phyloP scores from a whole-genome alignment of 1,139 yeast genomes.

The Kodamaea suecica region DNA sequence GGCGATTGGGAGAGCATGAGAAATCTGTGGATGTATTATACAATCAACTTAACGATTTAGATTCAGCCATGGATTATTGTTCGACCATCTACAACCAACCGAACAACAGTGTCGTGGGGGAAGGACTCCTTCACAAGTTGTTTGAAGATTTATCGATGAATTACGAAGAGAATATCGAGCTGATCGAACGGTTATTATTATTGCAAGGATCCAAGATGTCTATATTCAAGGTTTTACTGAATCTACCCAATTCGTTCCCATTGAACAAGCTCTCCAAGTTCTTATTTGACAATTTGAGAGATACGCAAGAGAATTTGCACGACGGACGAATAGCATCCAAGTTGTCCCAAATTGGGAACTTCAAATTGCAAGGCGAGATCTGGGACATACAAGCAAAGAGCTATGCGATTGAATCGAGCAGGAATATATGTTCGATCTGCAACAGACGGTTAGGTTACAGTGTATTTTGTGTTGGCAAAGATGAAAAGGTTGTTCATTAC shows the following conservation, averaged over 20 bases:
- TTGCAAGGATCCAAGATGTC: conserved; percentile 56
- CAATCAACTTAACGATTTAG: conserved; percentile 55
- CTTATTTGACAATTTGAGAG: conserved; percentile 46
- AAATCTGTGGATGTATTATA: conserved; percentile 64
- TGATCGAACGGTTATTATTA: conserved; percentile 43
- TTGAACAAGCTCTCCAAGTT: conserved; percentile 43
- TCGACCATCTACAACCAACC: conserved; percentile 43
- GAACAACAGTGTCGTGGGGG: conserved; percentile 38
- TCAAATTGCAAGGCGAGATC: conserved; percentile 34
- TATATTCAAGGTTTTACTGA: conserved; percentile 45
- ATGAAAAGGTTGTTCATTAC: conserved; percentile 62
- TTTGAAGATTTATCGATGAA: conserved; percentile 38
- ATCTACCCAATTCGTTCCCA: conserved; percentile 51
- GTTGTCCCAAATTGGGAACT: conserved; percentile 36
- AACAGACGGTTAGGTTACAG: conserved; percentile 59
- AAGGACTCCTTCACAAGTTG: conserved; percentile 33
- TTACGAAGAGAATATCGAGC: conserved; percentile 28
- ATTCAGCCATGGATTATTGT: conserved; percentile 61
- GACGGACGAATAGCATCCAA: conserved; percentile 31
- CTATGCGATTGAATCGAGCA: conserved; percentile 34
- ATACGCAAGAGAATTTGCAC: conserved; percentile 23
- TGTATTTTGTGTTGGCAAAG: conserved; percentile 53
- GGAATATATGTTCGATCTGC: conserved; percentile 57
- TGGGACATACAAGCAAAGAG: conserved; percentile 37
- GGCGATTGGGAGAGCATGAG: conserved; percentile 59